Conservation (phyloP, 495 filamentous ascomycete species). For the Parathielavia hyrcaniae region DNA sequence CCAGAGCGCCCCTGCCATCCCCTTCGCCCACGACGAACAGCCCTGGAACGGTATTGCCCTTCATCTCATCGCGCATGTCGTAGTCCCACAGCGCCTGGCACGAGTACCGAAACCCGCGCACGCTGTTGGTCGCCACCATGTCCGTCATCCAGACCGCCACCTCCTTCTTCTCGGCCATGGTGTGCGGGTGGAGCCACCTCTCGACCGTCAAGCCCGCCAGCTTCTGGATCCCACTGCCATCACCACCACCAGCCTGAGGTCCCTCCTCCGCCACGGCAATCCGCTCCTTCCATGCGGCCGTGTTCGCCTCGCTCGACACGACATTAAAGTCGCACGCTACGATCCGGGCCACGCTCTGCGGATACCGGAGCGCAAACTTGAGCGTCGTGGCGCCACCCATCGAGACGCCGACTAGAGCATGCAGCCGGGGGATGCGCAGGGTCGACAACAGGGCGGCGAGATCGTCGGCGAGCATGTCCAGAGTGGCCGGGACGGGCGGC, state of each 20-base stretch:
- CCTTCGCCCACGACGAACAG: slow-evolving; percentile 63
- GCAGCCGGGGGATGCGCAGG: slow-evolving; percentile 54
- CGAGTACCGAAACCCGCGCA: slow-evolving; percentile 62
- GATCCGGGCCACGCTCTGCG: slow-evolving; percentile 51
- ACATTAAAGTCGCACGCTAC: slow-evolving; percentile 74
- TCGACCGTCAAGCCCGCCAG: slow-evolving; percentile 62
- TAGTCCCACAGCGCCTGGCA: slow-evolving; percentile 72
- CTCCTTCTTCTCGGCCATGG: slow-evolving; percentile 44
- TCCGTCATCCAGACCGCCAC: slow-evolving; percentile 45
- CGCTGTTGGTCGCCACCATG: slow-evolving; percentile 57
- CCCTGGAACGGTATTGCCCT: slow-evolving; percentile 50
- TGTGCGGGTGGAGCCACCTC: slow-evolving; percentile 66
- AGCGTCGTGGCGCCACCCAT: slow-evolving; percentile 72
- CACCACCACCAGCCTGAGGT: no score
- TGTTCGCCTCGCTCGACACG: slow-evolving; percentile 59
- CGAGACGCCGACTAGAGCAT: slow-evolving; percentile 62
- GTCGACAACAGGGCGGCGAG: slow-evolving; percentile 52
- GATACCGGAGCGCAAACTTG: slow-evolving; percentile 61
- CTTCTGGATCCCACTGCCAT: slow-evolving; percentile 49
- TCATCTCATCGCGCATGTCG: slow-evolving; percentile 61
- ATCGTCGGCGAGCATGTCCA: slow-evolving; percentile 63
- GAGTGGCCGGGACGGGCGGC: slow-evolving; percentile 39
- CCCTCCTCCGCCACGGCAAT: slow-evolving; percentile 59
- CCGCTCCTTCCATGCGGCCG: slow-evolving; percentile 68
- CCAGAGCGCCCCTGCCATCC: slow-evolving; percentile 62